A percentile compares a stretch with the other conserved stretches of the same genome.
Conservation (phyloP, 768 basidiomycete genomes). For the Coprinopsis marcescibilis region DNA sequence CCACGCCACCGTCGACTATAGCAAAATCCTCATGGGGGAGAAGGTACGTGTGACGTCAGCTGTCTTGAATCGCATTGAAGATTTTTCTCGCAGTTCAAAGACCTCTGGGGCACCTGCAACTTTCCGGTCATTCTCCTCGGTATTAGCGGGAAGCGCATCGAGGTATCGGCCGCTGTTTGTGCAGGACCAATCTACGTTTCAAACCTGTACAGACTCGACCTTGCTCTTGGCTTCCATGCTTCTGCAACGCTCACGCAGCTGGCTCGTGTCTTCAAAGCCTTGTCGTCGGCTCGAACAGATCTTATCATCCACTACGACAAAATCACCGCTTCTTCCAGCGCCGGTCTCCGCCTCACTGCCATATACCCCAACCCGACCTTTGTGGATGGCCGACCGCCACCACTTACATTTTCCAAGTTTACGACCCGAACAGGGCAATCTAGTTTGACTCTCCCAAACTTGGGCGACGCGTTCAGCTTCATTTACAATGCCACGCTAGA, state of each 20-base stretch:
- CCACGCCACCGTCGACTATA: conserved; percentile 1
- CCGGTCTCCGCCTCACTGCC: no score
- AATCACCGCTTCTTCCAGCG: no score
- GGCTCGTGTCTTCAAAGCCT: conserved; percentile 3
- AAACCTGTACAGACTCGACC: neutral
- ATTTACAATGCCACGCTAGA: no score
- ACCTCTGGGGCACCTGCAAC: conserved; percentile 1
- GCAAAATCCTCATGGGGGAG: neutral
- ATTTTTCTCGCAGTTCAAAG: conserved; percentile 2
- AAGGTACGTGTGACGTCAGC: neutral
- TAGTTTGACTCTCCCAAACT: no score
- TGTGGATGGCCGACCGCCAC: no score
- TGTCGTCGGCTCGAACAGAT: no score
- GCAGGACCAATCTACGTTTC: neutral
- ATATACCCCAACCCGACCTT: no score
- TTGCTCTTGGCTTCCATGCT: conserved; percentile 1
- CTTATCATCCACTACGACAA: no score
- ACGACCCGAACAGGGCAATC: no score
- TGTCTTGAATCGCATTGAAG: neutral
- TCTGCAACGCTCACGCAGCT: neutral
- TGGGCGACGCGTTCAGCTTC: no score
- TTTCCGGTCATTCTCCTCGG: conserved; percentile 4
- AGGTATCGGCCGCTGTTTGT: conserved; percentile 3
- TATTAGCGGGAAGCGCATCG: neutral
- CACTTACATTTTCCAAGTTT: no score